These are phyloP conservation scores for Neurospora tetraspora DNA, from an alignment of 495 filamentous ascomycete genomes.

Conservation along the genomic window DNA sequence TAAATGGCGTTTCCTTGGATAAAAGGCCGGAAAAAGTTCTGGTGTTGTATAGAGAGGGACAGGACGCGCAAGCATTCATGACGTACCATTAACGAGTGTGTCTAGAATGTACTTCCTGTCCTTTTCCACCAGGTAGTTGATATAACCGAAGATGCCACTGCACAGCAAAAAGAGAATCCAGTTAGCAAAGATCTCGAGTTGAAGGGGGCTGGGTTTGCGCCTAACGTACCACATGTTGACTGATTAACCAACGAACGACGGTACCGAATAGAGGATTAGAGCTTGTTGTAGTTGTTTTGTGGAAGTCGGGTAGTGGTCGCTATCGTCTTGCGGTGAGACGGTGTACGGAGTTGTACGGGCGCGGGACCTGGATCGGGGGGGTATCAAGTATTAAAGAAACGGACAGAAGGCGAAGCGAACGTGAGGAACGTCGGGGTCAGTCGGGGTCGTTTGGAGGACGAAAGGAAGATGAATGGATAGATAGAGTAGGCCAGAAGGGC, in stretches of 20 bases:
- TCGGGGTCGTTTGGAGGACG: neutral
- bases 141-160: slow-evolving; percentile 98
- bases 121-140: slow-evolving; percentile 88
- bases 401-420: neutral
- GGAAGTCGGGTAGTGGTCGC: neutral
- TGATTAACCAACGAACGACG: slow-evolving; percentile 16
- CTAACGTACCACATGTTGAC: slow-evolving; percentile 27
- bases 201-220: neutral
- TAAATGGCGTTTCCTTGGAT: slow-evolving; percentile 1
- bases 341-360: neutral
- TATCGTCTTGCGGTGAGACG: neutral
- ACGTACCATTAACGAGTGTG: slow-evolving; percentile 84
- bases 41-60: neutral
- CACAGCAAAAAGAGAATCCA: neutral
- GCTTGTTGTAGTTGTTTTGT: neutral
- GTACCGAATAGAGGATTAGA: slow-evolving; percentile 2
- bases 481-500: neutral
- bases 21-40: slow-evolving; percentile 6
- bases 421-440: neutral
- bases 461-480: neutral
- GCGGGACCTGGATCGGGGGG: neutral
- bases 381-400: neutral
- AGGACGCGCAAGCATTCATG: slow-evolving; percentile 2
- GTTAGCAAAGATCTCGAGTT: neutral
- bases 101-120: slow-evolving; percentile 90